Evolutionary conservation across 2,329 filamentous ascomycete genomes (phyloP), one percentile per base, ranked within the genome.

Genomic region (Verticillium nonalfalfae): DNA sequence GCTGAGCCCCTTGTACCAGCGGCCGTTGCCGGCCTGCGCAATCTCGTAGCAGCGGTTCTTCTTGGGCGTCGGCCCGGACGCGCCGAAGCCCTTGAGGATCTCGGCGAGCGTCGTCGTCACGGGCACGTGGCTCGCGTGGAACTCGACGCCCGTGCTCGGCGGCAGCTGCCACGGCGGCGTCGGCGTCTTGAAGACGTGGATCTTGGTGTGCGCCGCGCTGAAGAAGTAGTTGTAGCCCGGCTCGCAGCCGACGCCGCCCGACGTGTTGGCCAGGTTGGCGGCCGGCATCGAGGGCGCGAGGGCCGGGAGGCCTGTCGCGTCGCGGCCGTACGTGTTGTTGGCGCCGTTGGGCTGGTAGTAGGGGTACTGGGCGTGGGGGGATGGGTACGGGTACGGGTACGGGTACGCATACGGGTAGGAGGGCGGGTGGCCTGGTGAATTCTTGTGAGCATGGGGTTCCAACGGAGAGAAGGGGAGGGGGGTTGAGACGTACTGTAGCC

Each of bases 161-260:
- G 72, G 77, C 7, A 80, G 70, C 65, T 81, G 78, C 85, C 85
- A 88, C 0, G 85, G 85, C 0, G 81, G 75, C 0, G 70, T 75
- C 15, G 72, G 67, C 9, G 79, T 78, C 64, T 80, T 80, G 71
- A 89, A 78, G 2, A 88, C 76, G 66, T 87, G 84, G 7, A 87
- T 74, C 65, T 84, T 86, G 35, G 83, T 84, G 70, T 87, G 83
- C 64, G 83, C 77, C 0, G 74, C 67, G 0, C 83, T 79, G 72
- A 87, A 88, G 68, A 87, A 81, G 72, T 86, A 85, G 73, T 85
- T 85, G 74, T 86, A 88, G 1, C 85, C 86, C 0, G 82, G 83
- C 66, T 87, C 85, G 63, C 81, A 81, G 50, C 85, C 83, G 1
- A 81, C 76, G 26, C 84, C 84, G 55, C 85, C 83, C 0, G 82